Conservation (phyloP, 805 yeast genomes). For the Cyberlindnera veronae region DNA sequence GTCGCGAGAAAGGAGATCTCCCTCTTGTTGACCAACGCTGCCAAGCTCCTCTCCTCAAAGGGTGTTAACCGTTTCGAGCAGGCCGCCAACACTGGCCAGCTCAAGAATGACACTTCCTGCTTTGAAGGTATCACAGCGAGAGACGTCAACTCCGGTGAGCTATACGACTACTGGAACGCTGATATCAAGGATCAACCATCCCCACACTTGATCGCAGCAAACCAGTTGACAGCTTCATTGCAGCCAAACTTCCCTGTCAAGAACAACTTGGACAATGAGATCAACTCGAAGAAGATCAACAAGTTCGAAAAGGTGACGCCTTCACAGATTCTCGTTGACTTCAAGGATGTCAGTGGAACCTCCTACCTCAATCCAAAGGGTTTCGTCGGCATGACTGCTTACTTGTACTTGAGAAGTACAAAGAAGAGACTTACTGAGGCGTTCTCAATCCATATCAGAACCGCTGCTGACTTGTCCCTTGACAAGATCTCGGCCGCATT, state of each 20-base stretch:
- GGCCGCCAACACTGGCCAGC: constrained; percentile 16
- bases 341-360: constrained; percentile 65
- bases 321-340: constrained; percentile 69
- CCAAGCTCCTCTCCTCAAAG: constrained; percentile 54
- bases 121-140: constrained; percentile 67
- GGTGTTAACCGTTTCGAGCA: constrained; percentile 33
- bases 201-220: constrained; percentile 60
- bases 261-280: constrained; percentile 31
- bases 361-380: constrained; percentile 61
- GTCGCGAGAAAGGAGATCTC: constrained; percentile 50
- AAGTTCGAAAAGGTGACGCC: constrained; percentile 46
- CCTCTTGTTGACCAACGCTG: constrained; percentile 50
- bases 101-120: constrained; percentile 52
- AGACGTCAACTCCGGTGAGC: constrained; percentile 54
- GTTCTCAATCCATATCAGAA: constrained; percentile 61
- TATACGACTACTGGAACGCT: constrained; percentile 38
- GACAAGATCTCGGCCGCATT: constrained; percentile 76
- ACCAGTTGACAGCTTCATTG: constrained; percentile 68
- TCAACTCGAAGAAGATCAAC: constrained; percentile 44
- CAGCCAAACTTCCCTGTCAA: constrained; percentile 65
- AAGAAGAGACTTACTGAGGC: constrained; percentile 72
- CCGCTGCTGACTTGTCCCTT: constrained; percentile 54
- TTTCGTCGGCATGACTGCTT: constrained; percentile 67
- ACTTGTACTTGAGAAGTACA: constrained; percentile 64
- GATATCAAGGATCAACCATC: constrained; percentile 31